These are phyloP conservation scores for Tylopilus sp. DNA, from an alignment of 768 basidiomycete species.

Conservation along the genomic window DNA sequence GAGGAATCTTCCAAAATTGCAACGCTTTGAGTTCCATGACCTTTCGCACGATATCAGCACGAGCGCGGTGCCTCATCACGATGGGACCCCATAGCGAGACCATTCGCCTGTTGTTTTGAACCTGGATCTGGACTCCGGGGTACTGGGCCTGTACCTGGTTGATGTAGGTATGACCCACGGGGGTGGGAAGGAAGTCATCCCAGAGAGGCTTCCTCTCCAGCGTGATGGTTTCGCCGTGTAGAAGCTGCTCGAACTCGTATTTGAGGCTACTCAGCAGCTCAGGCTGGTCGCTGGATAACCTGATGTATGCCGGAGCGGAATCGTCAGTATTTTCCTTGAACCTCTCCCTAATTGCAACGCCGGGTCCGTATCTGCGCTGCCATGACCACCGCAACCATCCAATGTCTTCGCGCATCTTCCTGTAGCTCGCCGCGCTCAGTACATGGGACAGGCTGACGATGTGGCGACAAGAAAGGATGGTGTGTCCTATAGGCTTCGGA, in stretches of 20 bases:
- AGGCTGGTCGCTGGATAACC: conserved; percentile 47
- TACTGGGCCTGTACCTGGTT: conserved; percentile 38
- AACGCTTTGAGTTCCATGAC: conserved; percentile 42
- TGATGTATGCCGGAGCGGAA: conserved; percentile 35
- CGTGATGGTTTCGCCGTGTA: conserved; percentile 57
- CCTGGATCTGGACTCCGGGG: conserved; percentile 42
- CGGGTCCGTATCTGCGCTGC: conserved; percentile 26
- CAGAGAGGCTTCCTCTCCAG: conserved; percentile 53
- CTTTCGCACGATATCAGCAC: conserved; percentile 45
- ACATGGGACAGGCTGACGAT: conserved; percentile 49
- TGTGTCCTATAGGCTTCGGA: conserved; percentile 44
- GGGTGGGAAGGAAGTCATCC: conserved; percentile 58
- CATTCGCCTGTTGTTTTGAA: conserved; percentile 38
- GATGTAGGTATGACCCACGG: conserved; percentile 44
- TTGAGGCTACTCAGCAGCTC: conserved; percentile 55
- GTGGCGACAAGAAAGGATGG: conserved; percentile 49
- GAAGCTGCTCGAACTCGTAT: conserved; percentile 54
- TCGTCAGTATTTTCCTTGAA: conserved; percentile 6
- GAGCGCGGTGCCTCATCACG: conserved; percentile 38
- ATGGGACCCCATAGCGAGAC: conserved; percentile 56
- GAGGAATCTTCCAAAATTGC: conserved; percentile 41
- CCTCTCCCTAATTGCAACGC: conserved; percentile 30
- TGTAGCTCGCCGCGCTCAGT: conserved; percentile 38
- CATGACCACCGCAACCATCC: conserved; percentile 39
- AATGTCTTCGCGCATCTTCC: conserved; percentile 44